Evolutionary conservation across 345 rosid genomes (phyloP).

Genomic region (Rhodomyrtus tomentosa): DNA sequence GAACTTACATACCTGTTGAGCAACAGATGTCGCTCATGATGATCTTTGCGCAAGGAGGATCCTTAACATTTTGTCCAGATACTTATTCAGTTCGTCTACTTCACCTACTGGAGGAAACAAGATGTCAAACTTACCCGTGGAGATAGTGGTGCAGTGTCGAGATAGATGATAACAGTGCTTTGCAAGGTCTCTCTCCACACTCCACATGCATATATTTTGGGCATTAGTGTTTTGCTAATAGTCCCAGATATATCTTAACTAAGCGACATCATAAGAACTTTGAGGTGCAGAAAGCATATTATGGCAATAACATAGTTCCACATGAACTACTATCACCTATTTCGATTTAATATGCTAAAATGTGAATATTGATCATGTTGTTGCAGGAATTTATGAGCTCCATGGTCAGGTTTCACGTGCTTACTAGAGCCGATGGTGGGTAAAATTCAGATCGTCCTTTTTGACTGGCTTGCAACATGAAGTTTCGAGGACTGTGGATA

Average conservation of each 20-base stretch:
- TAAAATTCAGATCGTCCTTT: neutral
- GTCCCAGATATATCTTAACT: neutral
- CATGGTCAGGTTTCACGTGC: neutral
- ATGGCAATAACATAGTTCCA: neutral
- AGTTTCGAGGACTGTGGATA: neutral
- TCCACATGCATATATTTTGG: neutral
- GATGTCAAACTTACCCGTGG: neutral
- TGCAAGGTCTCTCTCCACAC: neutral
- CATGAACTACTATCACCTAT: neutral
- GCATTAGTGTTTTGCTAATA: neutral
- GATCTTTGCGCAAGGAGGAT: neutral
- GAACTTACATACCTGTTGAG: neutral
- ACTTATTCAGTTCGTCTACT: constrained; percentile 57
- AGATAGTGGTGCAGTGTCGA: neutral
- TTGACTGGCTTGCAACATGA: neutral
- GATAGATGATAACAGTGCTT: neutral
- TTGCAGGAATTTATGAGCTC: neutral
- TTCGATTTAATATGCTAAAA: neutral
- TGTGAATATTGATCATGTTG: neutral
- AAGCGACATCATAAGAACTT: neutral
- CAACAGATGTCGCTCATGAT: neutral
- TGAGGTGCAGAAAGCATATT: neutral
- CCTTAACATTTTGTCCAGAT: constrained; percentile 43
- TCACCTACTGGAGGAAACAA: constrained; percentile 14
- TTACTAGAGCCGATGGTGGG: neutral